A percentile compares a stretch with the other conserved stretches of the same genome.
phyloP scores from a whole-genome alignment of 2,329 filamentous ascomycete species.

The Aspergillus alliaceus region DNA sequence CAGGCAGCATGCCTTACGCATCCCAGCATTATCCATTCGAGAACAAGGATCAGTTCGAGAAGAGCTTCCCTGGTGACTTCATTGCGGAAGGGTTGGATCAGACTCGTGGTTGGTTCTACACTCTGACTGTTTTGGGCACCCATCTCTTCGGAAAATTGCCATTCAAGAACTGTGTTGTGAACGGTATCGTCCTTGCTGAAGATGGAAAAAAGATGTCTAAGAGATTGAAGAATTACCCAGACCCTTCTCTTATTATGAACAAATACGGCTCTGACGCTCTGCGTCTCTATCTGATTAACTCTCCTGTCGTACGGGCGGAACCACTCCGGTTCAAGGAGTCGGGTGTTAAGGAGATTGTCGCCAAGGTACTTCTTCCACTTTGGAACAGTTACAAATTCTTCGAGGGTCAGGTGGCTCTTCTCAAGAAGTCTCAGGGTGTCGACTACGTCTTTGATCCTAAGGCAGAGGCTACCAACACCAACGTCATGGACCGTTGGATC shows the following conservation, averaged over 20 bases:
- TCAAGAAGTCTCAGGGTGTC: constrained; percentile 80
- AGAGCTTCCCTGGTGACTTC: constrained; percentile 86
- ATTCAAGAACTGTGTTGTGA: constrained; percentile 96
- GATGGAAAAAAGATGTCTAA: constrained; percentile 99
- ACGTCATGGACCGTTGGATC: constrained; percentile 97
- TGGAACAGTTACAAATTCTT: constrained; percentile 99
- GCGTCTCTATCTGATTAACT: constrained; percentile 94
- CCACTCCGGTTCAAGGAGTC: constrained; percentile 87
- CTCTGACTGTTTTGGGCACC: constrained; percentile 80
- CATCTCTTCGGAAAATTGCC: constrained; percentile 82
- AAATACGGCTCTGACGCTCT: constrained; percentile 91
- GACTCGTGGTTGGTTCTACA: constrained; percentile 97
- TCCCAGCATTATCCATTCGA: constrained; percentile 91
- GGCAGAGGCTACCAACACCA: constrained; percentile 73
- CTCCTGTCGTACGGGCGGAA: constrained; percentile 88
- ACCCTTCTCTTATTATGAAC: constrained; percentile 77
- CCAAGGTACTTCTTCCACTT: constrained; percentile 82
- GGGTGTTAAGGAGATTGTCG: constrained; percentile 92
- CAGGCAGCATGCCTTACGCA: constrained; percentile 92
- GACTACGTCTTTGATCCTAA: constrained; percentile 78
- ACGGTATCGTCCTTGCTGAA: constrained; percentile 88
- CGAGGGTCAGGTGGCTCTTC: constrained; percentile 77
- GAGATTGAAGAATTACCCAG: constrained; percentile 92
- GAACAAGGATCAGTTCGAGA: constrained; percentile 76
- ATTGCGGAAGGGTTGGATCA: constrained; percentile 93